A percentile compares a stretch with the other conserved stretches of the same genome.
Evolutionary conservation across 2,329 filamentous ascomycete genomes (phyloP).

Genomic region (Zymoseptoria tritici): DNA sequence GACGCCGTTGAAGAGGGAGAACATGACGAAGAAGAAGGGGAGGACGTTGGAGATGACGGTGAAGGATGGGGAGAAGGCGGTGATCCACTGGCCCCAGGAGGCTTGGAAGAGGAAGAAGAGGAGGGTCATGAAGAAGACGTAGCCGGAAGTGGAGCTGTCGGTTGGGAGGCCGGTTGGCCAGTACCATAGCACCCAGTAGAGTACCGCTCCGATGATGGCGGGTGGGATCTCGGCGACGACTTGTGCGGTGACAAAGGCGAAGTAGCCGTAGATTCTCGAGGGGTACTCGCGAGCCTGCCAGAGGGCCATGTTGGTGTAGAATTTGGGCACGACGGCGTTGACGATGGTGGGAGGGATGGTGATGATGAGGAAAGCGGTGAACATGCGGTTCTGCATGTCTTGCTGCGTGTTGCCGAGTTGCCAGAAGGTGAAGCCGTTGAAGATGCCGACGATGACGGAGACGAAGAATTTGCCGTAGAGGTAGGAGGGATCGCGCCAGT

Average conservation of each 20-base stretch:
- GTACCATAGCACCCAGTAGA: conserved; percentile 74
- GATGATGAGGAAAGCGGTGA: conserved; percentile 56
- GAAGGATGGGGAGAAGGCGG: conserved; percentile 62
- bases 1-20: conserved; percentile 69
- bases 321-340: conserved; percentile 69
- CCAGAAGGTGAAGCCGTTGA: conserved; percentile 75
- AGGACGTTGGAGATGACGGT: conserved; percentile 69
- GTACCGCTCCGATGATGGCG: conserved; percentile 54
- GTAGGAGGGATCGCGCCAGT: conserved; percentile 63
- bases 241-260: conserved; percentile 67
- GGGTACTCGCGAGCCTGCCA: conserved; percentile 70
- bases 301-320: conserved; percentile 63
- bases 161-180: conserved; percentile 64
- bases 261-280: conserved; percentile 68
- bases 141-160: conserved; percentile 59
- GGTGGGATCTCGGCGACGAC: conserved; percentile 66
- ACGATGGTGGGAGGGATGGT: conserved; percentile 61
- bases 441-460: conserved; percentile 62
- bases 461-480: conserved; percentile 71
- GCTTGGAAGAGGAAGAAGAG: conserved; percentile 70
- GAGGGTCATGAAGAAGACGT: conserved; percentile 70
- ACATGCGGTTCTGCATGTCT: conserved; percentile 72
- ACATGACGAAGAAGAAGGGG: conserved; percentile 76
- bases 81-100: conserved; percentile 66
- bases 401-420: conserved; percentile 56